Evolutionary conservation across 768 basidiomycete genomes (phyloP).

Genomic region (Filobasidium floriforme): DNA sequence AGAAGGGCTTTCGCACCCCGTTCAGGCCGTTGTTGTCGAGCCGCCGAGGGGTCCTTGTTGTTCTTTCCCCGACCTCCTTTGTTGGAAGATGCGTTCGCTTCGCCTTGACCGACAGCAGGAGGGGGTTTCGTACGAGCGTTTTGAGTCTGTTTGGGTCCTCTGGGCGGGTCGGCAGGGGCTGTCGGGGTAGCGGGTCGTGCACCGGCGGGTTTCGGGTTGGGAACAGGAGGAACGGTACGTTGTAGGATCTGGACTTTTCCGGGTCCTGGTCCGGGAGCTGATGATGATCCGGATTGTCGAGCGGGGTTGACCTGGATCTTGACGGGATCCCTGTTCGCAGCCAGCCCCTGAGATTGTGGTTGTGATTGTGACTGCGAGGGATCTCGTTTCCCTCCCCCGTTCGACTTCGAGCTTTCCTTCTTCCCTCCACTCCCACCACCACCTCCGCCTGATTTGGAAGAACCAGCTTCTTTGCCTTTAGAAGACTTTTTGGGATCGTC

Average conservation of each 20-base stretch:
- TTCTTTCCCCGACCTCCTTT: background rate
- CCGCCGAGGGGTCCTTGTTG: background rate
- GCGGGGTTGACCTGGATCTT: constrained; percentile 4
- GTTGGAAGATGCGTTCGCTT: background rate
- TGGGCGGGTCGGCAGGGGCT: background rate
- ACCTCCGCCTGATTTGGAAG: background rate
- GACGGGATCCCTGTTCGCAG: background rate
- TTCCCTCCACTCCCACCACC: background rate
- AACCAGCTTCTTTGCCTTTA: background rate
- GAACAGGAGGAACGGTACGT: background rate
- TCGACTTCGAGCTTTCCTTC: background rate
- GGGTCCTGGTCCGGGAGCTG: background rate
- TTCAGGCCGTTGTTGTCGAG: background rate
- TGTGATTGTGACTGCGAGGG: too few species aligned
- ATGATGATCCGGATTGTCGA: background rate
- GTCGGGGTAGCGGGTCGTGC: background rate
- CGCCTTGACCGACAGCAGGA: background rate
- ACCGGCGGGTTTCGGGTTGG: background rate
- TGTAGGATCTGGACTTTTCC: constrained; percentile 4
- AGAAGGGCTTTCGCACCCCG: background rate
- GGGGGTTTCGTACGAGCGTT: background rate
- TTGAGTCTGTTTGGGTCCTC: background rate
- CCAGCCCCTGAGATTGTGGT: background rate
- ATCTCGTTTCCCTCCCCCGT: background rate
- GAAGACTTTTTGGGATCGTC: background rate